Conservation (phyloP, 768 basidiomycete species). For the Astraeus odoratus region DNA sequence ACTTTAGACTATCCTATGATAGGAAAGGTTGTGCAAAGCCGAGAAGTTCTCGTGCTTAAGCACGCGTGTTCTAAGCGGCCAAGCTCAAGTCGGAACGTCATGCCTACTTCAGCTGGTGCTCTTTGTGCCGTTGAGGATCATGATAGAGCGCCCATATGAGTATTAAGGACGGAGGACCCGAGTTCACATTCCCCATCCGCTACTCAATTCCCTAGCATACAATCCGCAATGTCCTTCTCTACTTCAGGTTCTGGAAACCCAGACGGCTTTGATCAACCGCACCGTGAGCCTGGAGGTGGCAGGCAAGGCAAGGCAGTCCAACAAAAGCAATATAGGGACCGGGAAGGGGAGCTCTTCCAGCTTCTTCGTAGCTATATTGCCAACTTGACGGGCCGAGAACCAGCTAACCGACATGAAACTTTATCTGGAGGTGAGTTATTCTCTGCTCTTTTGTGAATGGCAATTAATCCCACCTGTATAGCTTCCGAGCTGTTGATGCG, state of each 20-base stretch:
- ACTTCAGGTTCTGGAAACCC: not conserved
- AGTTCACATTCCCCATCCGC: no score
- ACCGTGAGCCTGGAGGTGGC: not conserved
- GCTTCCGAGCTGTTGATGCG: not conserved
- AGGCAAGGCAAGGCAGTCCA: slow-evolving; percentile 8
- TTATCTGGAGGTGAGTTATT: slow-evolving; percentile 13
- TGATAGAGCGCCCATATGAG: no score
- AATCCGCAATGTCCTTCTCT: not conserved
- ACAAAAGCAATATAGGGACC: slow-evolving; percentile 20
- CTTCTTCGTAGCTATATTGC: slow-evolving; percentile 12
- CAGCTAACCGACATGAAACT: slow-evolving; percentile 13
- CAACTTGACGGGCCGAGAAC: slow-evolving; percentile 8
- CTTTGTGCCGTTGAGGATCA: no score
- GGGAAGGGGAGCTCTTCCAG: slow-evolving; percentile 13
- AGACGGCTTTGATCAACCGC: not conserved
- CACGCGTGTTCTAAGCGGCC: no score
- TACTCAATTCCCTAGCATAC: no score
- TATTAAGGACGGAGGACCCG: no score
- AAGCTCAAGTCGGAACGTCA: no score
- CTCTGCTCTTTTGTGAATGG: not conserved
- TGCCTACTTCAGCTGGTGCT: no score
- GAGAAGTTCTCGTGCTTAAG: no score
- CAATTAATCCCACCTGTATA: not conserved
- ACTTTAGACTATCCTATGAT: no score
- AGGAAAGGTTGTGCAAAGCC: no score